These are phyloP conservation scores for Neoboletus subvelutipes DNA, from an alignment of 768 basidiomycete genomes.

Conservation along the genomic window DNA sequence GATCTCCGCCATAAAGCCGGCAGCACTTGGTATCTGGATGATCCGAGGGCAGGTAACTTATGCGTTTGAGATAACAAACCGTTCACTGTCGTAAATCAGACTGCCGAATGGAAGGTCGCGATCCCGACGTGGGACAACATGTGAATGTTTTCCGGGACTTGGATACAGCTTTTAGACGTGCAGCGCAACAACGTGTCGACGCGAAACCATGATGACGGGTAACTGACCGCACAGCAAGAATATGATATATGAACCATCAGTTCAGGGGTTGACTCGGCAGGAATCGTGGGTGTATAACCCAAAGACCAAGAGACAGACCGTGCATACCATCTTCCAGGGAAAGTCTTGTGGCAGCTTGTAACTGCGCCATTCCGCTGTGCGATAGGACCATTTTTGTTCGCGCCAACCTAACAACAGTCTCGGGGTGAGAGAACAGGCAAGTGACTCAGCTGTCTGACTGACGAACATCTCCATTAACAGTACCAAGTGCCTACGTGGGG, in stretches of 20 bases:
- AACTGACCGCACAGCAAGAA: neutral
- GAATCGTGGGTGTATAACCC: neutral
- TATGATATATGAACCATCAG: too few species aligned
- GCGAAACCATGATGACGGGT: neutral
- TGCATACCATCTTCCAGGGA: neutral
- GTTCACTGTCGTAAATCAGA: neutral
- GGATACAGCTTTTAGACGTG: neutral
- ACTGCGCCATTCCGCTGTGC: neutral
- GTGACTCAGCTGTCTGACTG: neutral
- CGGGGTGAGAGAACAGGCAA: neutral
- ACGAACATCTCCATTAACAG: neutral
- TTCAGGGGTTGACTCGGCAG: neutral
- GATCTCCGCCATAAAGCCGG: conserved; percentile 4
- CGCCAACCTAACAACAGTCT: neutral
- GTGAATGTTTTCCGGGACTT: neutral
- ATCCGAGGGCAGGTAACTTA: neutral
- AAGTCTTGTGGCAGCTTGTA: neutral
- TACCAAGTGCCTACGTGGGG: neutral
- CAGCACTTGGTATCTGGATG: neutral
- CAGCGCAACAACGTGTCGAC: neutral
- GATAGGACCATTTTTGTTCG: neutral
- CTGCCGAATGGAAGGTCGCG: neutral
- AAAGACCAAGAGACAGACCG: neutral
- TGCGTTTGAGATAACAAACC: neutral
- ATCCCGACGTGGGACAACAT: conserved; percentile 3